A percentile compares a stretch with the other conserved stretches of the same genome.
Conservation (phyloP, 768 basidiomycete genomes). For the Kwoniella dejecticola region DNA sequence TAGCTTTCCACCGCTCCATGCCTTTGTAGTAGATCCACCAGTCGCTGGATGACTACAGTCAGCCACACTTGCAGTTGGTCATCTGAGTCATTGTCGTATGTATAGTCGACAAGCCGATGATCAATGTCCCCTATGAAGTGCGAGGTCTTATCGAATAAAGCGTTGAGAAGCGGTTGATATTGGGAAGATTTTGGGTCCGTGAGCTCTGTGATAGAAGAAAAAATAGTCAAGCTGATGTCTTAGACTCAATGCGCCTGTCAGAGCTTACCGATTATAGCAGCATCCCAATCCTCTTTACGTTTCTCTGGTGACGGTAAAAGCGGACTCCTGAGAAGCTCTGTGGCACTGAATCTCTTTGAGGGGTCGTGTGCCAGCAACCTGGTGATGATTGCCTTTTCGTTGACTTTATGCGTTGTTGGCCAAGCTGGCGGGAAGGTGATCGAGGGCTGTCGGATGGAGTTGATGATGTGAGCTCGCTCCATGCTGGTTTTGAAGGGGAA, state of each 20-base stretch:
- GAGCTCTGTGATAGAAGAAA: constrained; percentile 19
- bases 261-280: constrained; percentile 69
- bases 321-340: constrained; percentile 78
- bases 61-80: constrained; percentile 71
- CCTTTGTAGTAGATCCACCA: constrained; percentile 75
- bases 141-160: constrained; percentile 71
- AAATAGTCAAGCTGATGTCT: background rate
- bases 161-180: constrained; percentile 72
- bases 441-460: constrained; percentile 70
- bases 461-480: constrained; percentile 81
- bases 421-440: constrained; percentile 78
- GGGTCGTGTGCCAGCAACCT: constrained; percentile 82
- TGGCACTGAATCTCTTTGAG: constrained; percentile 71
- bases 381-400: constrained; percentile 72
- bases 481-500: constrained; percentile 73
- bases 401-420: constrained; percentile 62
- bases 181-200: constrained; percentile 78
- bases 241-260: background rate
- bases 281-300: constrained; percentile 82
- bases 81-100: constrained; percentile 74
- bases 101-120: constrained; percentile 66
- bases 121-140: constrained; percentile 28
- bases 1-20: constrained; percentile 89
- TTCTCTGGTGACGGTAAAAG: constrained; percentile 75
- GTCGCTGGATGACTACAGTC: constrained; percentile 72